Conservation (phyloP, 805 yeast genomes). For the Spathaspora arborariae region DNA sequence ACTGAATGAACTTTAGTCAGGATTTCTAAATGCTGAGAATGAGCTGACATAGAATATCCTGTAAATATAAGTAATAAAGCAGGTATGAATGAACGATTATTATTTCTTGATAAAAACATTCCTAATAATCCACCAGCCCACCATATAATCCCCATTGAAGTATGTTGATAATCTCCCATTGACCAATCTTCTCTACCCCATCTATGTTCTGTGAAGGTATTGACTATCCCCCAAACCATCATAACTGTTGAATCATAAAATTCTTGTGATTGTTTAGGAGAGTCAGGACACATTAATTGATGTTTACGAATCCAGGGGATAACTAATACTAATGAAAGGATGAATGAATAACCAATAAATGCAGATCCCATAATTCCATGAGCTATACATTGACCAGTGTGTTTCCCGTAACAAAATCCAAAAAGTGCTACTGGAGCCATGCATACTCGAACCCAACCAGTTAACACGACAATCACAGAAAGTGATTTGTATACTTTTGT, state of each 20-base stretch:
- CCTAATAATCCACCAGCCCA: constrained; percentile 94
- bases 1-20: constrained; percentile 85
- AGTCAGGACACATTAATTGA: constrained; percentile 15
- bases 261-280: constrained; percentile 58
- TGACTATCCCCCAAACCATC: constrained; percentile 87
- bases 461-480: constrained; percentile 44
- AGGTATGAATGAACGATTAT: constrained; percentile 75
- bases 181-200: constrained; percentile 90
- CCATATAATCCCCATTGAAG: constrained; percentile 95
- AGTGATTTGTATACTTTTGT: constrained; percentile 36
- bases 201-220: constrained; percentile 93
- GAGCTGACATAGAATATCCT: constrained; percentile 94
- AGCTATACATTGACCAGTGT: constrained; percentile 93
- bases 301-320: constrained; percentile 71
- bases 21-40: constrained; percentile 67
- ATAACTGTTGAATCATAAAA: constrained; percentile 77
- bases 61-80: constrained; percentile 79
- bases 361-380: constrained; percentile 97
- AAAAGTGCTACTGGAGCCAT: constrained; percentile 80
- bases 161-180: constrained; percentile 92
- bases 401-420: constrained; percentile 81
- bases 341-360: constrained; percentile 74
- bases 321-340: constrained; percentile 61
- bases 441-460: constrained; percentile 78
- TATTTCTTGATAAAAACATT: constrained; percentile 56